These are phyloP conservation scores for Xylaria longipes DNA, from an alignment of 495 filamentous ascomycete genomes.

Conservation along the genomic window DNA sequence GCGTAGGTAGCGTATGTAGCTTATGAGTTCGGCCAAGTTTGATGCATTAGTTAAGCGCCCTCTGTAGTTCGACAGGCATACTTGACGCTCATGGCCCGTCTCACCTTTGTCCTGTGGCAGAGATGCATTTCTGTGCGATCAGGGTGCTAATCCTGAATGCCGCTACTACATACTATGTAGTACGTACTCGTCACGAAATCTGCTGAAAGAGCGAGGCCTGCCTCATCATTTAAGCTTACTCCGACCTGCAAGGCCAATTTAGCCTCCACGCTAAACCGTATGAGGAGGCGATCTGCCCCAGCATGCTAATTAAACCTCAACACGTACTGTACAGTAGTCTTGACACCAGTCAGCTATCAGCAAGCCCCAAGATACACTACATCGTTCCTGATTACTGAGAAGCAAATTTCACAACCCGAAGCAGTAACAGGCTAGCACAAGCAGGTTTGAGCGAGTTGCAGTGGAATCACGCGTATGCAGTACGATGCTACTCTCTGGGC, in stretches of 20 bases:
- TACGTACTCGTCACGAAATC: background rate
- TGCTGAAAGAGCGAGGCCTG: background rate
- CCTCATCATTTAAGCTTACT: conserved; percentile 20
- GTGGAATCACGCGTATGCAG: background rate
- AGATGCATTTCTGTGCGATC: conserved; percentile 1
- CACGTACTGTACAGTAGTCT: background rate
- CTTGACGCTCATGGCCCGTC: background rate
- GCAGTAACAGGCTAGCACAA: background rate
- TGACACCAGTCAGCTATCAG: conserved; percentile 8
- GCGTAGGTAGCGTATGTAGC: conserved; percentile 3
- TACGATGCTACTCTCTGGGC: background rate
- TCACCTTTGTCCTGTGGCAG: background rate
- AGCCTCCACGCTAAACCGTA: conserved; percentile 11
- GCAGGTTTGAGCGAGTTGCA: background rate
- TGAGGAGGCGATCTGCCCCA: conserved; percentile 6
- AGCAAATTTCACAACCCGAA: background rate
- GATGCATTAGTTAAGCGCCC: background rate
- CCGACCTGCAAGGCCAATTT: conserved; percentile 5
- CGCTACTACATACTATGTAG: background rate
- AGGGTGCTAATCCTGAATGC: conserved; percentile 3
- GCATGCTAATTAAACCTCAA: conserved; percentile 5
- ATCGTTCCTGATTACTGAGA: conserved; percentile 5
- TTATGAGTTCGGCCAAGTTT: background rate
- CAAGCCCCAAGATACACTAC: background rate
- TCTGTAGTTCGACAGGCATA: background rate